Evolutionary conservation across 306 rosid species (phyloP), one percentile per base, ranked within the genome.

Genomic region (Gastrolobium bilobum): DNA sequence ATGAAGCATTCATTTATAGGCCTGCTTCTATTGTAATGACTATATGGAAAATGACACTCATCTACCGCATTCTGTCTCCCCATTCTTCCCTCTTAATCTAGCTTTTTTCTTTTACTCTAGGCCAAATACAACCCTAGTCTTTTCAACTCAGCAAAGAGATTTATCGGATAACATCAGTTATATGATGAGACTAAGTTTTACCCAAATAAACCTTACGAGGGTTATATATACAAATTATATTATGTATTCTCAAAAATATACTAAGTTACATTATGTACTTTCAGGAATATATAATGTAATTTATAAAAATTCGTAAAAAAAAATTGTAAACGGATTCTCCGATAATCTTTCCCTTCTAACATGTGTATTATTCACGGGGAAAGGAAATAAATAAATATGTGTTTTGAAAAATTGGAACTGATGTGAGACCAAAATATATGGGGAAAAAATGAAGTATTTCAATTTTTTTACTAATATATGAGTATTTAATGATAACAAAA

Each of bases 11-110:
- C 29, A 54, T 81, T 83, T 68, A 75, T 76, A 68, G 75, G 74
- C 54, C 85, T 87, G 79, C 84, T 75, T 81, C 86, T 50, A 72
- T 57, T 34, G 79, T 57, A 61, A 71, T 71, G 78, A 48, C 80
- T 63, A n/a, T n/a, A 61, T 81, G 88, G 87, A 87, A 85, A 82
- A 85, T 65, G 88, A 85, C 87, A 64, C 75, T 64, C 83, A 85
- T 58, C 85, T 50, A 61, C 87, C 54, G 71, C 30, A 64, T 20
- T 64, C 50, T 62, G 46, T 79, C 79, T 50, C 82, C 80, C 79
- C 40, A 39, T 60, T 11, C 59, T 43, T 76, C 69, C 5, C 33
- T 50, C 81, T 68, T 65, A 42, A 58, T 67, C 39, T 42, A 1
- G 35, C 54, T 10, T 51, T 64, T 63, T 52, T n/a, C 65, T 37